A percentile compares a stretch with the other conserved stretches of the same genome.
Evolutionary conservation across 345 rosid genomes (phyloP).

Genomic region (thale cress (Arabidopsis thaliana)): DNA sequence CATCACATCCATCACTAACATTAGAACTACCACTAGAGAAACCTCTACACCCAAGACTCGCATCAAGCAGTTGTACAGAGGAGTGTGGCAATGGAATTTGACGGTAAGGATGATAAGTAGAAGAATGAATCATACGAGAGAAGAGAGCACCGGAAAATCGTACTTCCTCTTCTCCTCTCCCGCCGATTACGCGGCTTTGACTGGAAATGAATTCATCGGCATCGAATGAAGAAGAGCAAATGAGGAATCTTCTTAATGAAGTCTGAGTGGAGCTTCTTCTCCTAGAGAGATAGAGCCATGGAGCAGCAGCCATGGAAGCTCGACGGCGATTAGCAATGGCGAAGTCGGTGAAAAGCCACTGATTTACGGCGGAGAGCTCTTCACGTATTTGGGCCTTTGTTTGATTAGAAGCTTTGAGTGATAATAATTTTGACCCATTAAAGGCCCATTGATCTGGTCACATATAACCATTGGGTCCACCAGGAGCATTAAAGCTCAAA

Average conservation of each 20-base stretch:
- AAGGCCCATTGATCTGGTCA: not conserved
- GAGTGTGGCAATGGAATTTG: slow-evolving; percentile 51
- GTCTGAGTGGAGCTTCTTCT: slow-evolving; percentile 35
- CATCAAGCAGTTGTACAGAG: not conserved
- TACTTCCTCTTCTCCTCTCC: slow-evolving; percentile 53
- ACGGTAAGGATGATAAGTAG: slow-evolving; percentile 56
- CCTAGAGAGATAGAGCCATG: slow-evolving; percentile 41
- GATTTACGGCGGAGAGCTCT: slow-evolving; percentile 19
- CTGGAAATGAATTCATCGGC: slow-evolving; percentile 51
- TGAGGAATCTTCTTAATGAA: not conserved
- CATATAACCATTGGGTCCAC: slow-evolving; percentile 11
- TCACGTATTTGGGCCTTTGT: not conserved
- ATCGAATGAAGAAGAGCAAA: slow-evolving; percentile 17
- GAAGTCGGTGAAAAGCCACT: slow-evolving; percentile 7
- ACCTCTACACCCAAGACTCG: slow-evolving; percentile 32
- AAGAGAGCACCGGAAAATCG: slow-evolving; percentile 53
- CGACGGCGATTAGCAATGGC: slow-evolving; percentile 32
- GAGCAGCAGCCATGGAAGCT: slow-evolving; percentile 38
- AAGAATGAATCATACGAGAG: slow-evolving; percentile 60
- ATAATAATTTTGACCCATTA: not conserved
- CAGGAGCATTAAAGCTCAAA: not conserved
- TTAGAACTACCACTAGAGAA: slow-evolving; percentile 46
- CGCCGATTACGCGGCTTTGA: slow-evolving; percentile 42
- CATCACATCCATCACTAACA: slow-evolving; percentile 4
- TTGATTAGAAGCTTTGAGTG: not conserved